These are phyloP conservation scores for Aristolochia californica DNA, from an alignment of 164 flowering plant genomes.

Conservation along the genomic window DNA sequence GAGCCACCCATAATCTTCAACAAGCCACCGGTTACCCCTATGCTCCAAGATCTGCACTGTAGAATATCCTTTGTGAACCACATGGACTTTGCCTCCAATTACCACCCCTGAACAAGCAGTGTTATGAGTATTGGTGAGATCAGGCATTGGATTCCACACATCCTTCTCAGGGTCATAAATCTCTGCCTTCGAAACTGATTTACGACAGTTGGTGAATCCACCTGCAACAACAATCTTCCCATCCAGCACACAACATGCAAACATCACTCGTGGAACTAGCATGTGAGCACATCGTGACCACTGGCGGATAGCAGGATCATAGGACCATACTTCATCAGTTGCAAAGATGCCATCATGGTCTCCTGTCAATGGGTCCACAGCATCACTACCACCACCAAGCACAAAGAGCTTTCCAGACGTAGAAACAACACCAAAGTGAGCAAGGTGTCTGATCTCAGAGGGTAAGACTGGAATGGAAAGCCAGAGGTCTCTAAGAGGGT, in stretches of 20 bases:
- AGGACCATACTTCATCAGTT: constrained; percentile 89
- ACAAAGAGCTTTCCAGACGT: constrained; percentile 72
- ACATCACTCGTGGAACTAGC: constrained; percentile 89
- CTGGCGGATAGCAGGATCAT: constrained; percentile 48
- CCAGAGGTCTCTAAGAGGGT: constrained; percentile 71
- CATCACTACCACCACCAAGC: constrained; percentile 93
- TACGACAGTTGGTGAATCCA: constrained; percentile 74
- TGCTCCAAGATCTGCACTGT: constrained; percentile 66
- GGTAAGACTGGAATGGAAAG: constrained; percentile 78
- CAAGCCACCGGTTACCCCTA: constrained; percentile 40
- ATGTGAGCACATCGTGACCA: constrained; percentile 68
- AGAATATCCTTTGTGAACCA: constrained; percentile 77
- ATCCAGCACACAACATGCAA: constrained; percentile 78
- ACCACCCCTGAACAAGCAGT: constrained; percentile 75
- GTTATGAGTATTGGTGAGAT: constrained; percentile 66
- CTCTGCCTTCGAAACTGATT: constrained; percentile 79
- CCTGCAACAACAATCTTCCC: constrained; percentile 91
- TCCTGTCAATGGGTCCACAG: constrained; percentile 84
- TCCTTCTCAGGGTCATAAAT: constrained; percentile 78
- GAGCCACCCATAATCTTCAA: constrained; percentile 69
- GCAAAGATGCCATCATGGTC: constrained; percentile 92
- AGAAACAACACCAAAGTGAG: constrained; percentile 74
- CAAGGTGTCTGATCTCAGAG: constrained; percentile 67
- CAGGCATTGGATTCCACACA: constrained; percentile 67
- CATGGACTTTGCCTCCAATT: constrained; percentile 69